These are phyloP conservation scores for Boletus hoseneyae DNA, from an alignment of 1,284 basidiomycete genomes.

Conservation along the genomic window DNA sequence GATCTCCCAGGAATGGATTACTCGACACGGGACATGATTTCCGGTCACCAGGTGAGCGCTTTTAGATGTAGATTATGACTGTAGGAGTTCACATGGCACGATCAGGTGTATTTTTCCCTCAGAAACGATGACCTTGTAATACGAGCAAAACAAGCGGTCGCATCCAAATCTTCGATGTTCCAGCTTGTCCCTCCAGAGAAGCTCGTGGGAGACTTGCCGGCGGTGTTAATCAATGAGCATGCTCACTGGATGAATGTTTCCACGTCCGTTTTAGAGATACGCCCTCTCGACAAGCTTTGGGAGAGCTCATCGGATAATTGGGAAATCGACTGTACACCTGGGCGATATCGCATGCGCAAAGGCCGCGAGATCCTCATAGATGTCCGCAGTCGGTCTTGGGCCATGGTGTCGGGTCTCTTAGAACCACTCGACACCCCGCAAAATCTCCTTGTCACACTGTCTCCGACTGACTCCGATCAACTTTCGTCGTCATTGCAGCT, in stretches of 20 bases:
- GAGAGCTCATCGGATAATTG: conserved; percentile 18
- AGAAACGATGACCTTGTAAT: conserved; percentile 29
- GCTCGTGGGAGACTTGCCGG: conserved; percentile 38
- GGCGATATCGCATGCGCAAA: conserved; percentile 14
- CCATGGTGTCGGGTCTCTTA: conserved; percentile 32
- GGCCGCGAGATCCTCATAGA: conserved; percentile 28
- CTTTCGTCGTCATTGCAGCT: conserved; percentile 9
- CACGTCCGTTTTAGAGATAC: conserved; percentile 36
- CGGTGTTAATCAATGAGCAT: conserved; percentile 31
- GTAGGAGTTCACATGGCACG: background rate
- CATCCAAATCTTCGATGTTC: conserved; percentile 7
- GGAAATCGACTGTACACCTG: conserved; percentile 11
- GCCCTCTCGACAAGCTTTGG: conserved; percentile 32
- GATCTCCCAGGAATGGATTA: conserved; percentile 38
- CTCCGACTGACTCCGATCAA: conserved; percentile 3
- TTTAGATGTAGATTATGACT: background rate
- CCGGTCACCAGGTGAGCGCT: conserved; percentile 21
- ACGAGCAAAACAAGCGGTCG: conserved; percentile 18
- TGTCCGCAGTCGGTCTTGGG: conserved; percentile 32
- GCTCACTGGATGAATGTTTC: conserved; percentile 40
- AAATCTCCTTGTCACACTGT: conserved; percentile 28
- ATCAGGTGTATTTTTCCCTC: conserved; percentile 34
- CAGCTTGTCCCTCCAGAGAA: conserved; percentile 38
- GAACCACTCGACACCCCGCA: conserved; percentile 31
- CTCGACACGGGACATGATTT: conserved; percentile 26